These are phyloP conservation scores for Linum usitatissimum DNA, from an alignment of 345 rosid species.

Conservation along the genomic window DNA sequence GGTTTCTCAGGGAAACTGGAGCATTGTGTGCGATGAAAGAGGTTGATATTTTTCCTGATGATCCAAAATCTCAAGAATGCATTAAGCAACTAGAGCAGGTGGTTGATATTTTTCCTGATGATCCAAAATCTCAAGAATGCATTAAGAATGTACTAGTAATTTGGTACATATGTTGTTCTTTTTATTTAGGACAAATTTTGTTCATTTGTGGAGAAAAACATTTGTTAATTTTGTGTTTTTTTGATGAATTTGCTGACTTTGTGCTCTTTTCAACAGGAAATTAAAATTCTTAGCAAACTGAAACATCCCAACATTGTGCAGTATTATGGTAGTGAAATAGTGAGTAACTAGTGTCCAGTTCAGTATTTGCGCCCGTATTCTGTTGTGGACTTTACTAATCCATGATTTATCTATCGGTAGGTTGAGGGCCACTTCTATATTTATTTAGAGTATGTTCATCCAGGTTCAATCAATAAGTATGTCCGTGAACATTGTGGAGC, in stretches of 20 bases:
- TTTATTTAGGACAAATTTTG: too few species aligned
- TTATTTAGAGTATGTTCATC: conserved; percentile 90
- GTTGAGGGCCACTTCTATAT: conserved; percentile 74
- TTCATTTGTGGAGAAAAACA: too few species aligned
- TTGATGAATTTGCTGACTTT: not conserved
- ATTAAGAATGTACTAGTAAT: too few species aligned
- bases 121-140: too few species aligned
- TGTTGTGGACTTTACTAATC: conserved; percentile 8
- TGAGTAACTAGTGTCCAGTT: conserved; percentile 31
- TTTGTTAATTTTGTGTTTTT: too few species aligned
- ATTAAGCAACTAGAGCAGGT: conserved; percentile 91
- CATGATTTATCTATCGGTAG: conserved; percentile 25
- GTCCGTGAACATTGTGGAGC: conserved; percentile 83
- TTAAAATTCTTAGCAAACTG: conserved; percentile 78
- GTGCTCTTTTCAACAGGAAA: conserved; percentile 50
- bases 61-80: conserved; percentile 75
- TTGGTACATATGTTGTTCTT: too few species aligned
- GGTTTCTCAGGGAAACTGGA: conserved; percentile 62
- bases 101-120: not conserved
- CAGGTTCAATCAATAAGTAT: conserved; percentile 86
- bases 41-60: conserved; percentile 84
- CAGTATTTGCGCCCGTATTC: not conserved
- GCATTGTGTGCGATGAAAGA: conserved; percentile 98
- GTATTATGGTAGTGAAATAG: conserved; percentile 95
- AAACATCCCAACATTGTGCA: conserved; percentile 96